These are phyloP conservation scores for Cudoniella acicularis DNA, from an alignment of 495 filamentous ascomycete species.

Conservation along the genomic window DNA sequence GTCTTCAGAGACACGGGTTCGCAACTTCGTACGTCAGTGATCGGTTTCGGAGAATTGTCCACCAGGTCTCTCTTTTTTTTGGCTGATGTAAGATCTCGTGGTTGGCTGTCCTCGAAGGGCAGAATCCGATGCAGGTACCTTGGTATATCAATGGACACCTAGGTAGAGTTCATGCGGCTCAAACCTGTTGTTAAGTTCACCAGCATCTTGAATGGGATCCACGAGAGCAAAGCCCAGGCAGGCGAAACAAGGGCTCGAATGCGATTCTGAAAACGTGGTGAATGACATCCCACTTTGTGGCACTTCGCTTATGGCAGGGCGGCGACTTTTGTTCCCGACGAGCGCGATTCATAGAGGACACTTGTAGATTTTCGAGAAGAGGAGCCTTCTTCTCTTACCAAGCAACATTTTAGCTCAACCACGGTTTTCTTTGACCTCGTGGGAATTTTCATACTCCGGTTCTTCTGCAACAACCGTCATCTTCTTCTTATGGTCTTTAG, in stretches of 20 bases:
- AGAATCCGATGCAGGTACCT: background rate
- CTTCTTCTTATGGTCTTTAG: slow-evolving; percentile 14
- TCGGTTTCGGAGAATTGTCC: slow-evolving; percentile 7
- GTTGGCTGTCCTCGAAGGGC: slow-evolving; percentile 1
- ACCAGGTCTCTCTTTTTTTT: slow-evolving; percentile 8
- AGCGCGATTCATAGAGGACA: slow-evolving; percentile 13
- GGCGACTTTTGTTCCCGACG: no score
- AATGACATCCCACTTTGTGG: background rate
- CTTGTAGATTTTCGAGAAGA: slow-evolving; percentile 6
- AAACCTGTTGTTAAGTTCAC: no score
- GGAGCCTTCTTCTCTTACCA: slow-evolving; percentile 5
- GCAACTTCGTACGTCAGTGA: background rate
- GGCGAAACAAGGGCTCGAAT: background rate
- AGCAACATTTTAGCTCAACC: slow-evolving; percentile 8
- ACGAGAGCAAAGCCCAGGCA: no score
- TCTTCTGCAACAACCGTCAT: slow-evolving; percentile 18
- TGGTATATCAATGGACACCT: no score
- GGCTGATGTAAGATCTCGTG: slow-evolving; percentile 12
- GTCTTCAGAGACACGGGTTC: background rate
- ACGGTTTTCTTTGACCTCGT: slow-evolving; percentile 23
- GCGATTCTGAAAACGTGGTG: background rate
- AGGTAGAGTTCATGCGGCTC: no score
- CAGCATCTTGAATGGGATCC: no score
- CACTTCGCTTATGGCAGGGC: background rate
- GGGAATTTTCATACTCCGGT: slow-evolving; percentile 24